Evolutionary conservation across 768 basidiomycete species (phyloP), one percentile per base, ranked within the genome.

Genomic region (Tulasnella sp.): DNA sequence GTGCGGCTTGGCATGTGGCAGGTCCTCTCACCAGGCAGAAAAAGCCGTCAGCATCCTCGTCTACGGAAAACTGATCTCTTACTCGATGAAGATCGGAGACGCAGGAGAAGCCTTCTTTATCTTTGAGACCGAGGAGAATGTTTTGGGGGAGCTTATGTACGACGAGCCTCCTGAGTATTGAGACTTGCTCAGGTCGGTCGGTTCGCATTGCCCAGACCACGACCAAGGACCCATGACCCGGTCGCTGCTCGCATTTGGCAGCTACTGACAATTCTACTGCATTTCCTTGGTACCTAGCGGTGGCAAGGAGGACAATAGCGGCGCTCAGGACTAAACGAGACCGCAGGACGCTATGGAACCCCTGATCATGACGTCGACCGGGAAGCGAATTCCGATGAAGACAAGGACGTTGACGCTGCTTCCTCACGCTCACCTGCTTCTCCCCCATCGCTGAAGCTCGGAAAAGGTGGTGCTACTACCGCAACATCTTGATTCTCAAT

Each of bases 81-180:
- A 93, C 83, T 88, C 87, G 83, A 99, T 99, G 97, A 99, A 99
- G 86, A 96, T 99, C 78, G 97, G 96, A 49, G 97, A 99, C 77
- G 95, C 97, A 0, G 97, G 97, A 4, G 97, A 99, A 84, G 97
- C 97, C 0, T 99, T 99, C 86, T 99, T 99, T 81, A 92, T 99
- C 54, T 94, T 99, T 79, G 97, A 99, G 83, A 98, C 97, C 0
- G 93, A 96, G 54, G 93, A 91, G 52, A 95, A 98, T 77, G 90
- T 99, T 38, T 97, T 97, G 2, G 91, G 89, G 67, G 93, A 96
- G 82, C 89, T 99, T 78, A 91, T 96, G 45, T 19, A n/a, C n/a
- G 78, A 99, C 97, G 0, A 94, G 93, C 83, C 97, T 97, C 34
- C n/a, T n/a, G n/a, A n/a, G 85, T 99, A 29, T 88, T 97, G 17